Conservation (phyloP, 495 filamentous ascomycete genomes). For the Margaritispora aquatica region DNA sequence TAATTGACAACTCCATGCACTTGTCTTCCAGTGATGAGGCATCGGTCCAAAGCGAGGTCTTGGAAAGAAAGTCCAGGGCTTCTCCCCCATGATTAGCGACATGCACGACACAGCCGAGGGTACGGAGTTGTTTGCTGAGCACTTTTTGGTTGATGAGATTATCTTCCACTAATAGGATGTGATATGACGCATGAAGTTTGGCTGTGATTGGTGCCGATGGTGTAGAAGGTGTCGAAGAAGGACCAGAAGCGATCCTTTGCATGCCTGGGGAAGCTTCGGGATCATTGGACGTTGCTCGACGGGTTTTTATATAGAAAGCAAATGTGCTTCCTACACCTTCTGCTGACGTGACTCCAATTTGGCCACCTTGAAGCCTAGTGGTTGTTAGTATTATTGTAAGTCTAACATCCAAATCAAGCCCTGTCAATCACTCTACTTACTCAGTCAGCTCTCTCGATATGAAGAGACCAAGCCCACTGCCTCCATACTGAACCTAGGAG, state of each 20-base stretch:
- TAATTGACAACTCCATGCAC: conserved; percentile 49
- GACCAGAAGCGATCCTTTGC: no score
- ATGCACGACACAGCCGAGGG: conserved; percentile 59
- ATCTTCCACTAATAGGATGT: conserved; percentile 72
- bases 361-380: conserved; percentile 62
- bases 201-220: neutral
- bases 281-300: conserved; percentile 12
- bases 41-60: conserved; percentile 7
- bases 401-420: neutral
- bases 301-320: conserved; percentile 62
- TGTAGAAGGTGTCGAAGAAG: conserved; percentile 31
- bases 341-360: conserved; percentile 73
- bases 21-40: conserved; percentile 15
- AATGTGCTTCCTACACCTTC: conserved; percentile 71
- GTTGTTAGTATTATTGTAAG: neutral
- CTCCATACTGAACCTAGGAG: conserved; percentile 55
- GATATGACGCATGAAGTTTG: conserved; percentile 7
- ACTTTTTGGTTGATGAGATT: conserved; percentile 77
- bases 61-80: conserved; percentile 45
- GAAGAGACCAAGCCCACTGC: conserved; percentile 77
- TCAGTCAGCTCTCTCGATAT: conserved; percentile 74
- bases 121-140: conserved; percentile 55
- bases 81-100: conserved; percentile 77
- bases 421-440: neutral
- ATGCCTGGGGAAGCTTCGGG: conserved; percentile 42